Percentiles rank a stretch among this genome's conserved stretches.
Conservation (phyloP, 1,284 basidiomycete species). For the Apiotrichum domesticum region DNA sequence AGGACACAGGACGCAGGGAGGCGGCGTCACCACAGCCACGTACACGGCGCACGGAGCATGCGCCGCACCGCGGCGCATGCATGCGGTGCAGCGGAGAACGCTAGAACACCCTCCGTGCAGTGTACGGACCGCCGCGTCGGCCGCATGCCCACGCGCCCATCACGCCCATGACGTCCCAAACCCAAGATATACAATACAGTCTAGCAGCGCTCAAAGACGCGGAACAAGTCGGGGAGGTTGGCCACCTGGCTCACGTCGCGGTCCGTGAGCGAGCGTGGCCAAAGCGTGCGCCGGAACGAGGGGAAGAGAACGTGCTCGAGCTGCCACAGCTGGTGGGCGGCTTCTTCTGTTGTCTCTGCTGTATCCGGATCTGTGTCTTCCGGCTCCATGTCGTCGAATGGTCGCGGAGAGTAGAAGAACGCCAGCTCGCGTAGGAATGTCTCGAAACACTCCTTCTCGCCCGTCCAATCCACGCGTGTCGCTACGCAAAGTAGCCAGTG, state of each 20-base stretch:
- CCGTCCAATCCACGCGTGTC: conserved; percentile 79
- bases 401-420: conserved; percentile 76
- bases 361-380: conserved; percentile 3
- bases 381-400: conserved; percentile 24
- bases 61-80: no score
- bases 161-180: no score
- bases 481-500: conserved; percentile 78
- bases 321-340: conserved; percentile 63
- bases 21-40: no score
- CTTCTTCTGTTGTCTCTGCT: conserved; percentile 34
- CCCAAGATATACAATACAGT: no score
- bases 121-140: no score
- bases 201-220: conserved; percentile 81
- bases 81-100: no score
- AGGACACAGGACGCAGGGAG: not conserved
- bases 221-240: conserved; percentile 77
- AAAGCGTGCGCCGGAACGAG: conserved; percentile 59
- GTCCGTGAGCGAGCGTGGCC: conserved; percentile 9
- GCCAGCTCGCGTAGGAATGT: conserved; percentile 82
- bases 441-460: conserved; percentile 79
- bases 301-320: conserved; percentile 83
- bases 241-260: conserved; percentile 72
- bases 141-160: no score
- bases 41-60: no score
- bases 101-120: no score